phyloP scores from a whole-genome alignment of 768 basidiomycete species.

The Chalciporus piperatus region DNA sequence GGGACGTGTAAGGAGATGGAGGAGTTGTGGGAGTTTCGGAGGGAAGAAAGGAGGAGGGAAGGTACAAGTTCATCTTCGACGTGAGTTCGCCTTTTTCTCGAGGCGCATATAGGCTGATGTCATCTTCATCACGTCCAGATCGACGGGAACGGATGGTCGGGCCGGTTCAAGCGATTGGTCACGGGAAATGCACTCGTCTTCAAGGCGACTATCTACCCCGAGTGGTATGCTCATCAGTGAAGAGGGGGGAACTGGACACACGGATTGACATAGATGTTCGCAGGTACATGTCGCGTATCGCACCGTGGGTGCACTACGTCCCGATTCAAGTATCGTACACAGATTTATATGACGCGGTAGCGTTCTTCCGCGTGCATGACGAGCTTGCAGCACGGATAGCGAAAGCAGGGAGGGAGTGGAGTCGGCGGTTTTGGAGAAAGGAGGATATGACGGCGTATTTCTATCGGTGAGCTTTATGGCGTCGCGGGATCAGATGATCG shows the following conservation, averaged over 20 bases:
- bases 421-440: slow-evolving; percentile 51
- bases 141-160: slow-evolving; percentile 67
- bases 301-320: slow-evolving; percentile 74
- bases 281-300: slow-evolving; percentile 56
- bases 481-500: accelerated
- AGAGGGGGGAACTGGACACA: too few relatives aligned
- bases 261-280: background rate
- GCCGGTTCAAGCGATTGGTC: slow-evolving; percentile 65
- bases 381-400: slow-evolving; percentile 57
- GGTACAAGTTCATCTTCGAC: slow-evolving; percentile 60
- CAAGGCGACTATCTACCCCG: slow-evolving; percentile 71
- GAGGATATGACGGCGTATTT: slow-evolving; percentile 61
- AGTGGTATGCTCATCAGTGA: slow-evolving; percentile 46
- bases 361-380: slow-evolving; percentile 74
- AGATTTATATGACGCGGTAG: slow-evolving; percentile 66
- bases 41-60: slow-evolving; percentile 46
- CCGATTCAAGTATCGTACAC: slow-evolving; percentile 63
- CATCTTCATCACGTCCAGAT: slow-evolving; percentile 32
- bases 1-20: slow-evolving; percentile 42
- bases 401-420: slow-evolving; percentile 54
- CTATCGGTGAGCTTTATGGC: slow-evolving; percentile 44
- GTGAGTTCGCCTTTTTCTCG: slow-evolving; percentile 28
- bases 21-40: slow-evolving; percentile 49
- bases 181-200: slow-evolving; percentile 62
- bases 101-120: background rate